phyloP scores from a whole-genome alignment of 1,139 yeast species.

The Scheffersomyces cryptocercus region DNA sequence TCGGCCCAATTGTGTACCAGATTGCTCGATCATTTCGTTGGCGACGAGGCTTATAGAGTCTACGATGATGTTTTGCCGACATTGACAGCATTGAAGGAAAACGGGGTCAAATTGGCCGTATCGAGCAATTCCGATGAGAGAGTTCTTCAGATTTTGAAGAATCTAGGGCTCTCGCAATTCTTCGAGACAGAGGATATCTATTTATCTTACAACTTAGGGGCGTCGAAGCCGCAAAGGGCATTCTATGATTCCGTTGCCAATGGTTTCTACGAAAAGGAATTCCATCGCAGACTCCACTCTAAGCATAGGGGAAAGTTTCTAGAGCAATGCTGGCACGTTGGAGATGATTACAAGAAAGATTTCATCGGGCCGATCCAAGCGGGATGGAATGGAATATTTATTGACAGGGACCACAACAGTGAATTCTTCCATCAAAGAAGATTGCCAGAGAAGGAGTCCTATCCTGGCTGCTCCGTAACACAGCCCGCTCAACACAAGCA shows the following conservation, averaged over 20 bases:
- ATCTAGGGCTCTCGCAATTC: constrained; percentile 42
- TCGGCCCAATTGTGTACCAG: constrained; percentile 33
- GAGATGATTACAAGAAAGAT: constrained; percentile 60
- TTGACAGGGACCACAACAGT: constrained; percentile 42
- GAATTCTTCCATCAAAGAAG: constrained; percentile 18
- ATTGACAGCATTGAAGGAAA: constrained; percentile 30
- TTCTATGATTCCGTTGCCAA: constrained; percentile 46
- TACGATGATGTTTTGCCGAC: constrained; percentile 57
- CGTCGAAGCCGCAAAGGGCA: constrained; percentile 49
- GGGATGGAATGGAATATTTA: constrained; percentile 63
- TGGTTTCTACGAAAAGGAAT: constrained; percentile 3
- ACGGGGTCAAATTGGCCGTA: constrained; percentile 42
- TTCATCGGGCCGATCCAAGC: constrained; percentile 50
- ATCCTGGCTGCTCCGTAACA: constrained; percentile 9
- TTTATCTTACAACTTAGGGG: constrained; percentile 56
- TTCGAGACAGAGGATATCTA: constrained; percentile 40
- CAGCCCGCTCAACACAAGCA: constrained; percentile 4
- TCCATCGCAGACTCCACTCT: constrained; percentile 13
- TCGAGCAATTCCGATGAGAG: constrained; percentile 65
- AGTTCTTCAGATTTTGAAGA: constrained; percentile 42
- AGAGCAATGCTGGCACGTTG: constrained; percentile 60
- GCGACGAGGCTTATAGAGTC: constrained; percentile 52
- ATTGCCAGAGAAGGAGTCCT: constrained; percentile 4
- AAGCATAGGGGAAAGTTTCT: constrained; percentile 9
- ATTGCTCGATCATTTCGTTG: constrained; percentile 48